Base-by-base conservation (phyloP, 108 stramenopile species). In the Skeletonema tropicum region DNA sequence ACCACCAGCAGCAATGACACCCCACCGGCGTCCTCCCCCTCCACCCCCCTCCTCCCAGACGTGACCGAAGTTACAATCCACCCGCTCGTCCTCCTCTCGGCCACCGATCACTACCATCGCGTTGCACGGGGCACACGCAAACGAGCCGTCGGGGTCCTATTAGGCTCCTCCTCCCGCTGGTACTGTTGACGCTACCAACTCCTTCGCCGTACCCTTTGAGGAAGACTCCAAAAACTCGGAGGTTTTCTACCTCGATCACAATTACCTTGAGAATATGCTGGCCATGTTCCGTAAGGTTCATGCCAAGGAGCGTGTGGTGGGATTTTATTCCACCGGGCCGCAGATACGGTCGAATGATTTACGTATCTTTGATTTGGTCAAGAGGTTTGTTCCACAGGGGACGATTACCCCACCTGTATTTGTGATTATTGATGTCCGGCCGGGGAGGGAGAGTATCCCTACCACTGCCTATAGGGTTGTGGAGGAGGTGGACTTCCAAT, bases 151-250 rank as follows among this genome's bases (percentile, higher is more conserved):
- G 99, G 99, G 8, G 97, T 99, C 11, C 86, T 99, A 62, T 87
- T 99, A 71, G 99, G 99, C 8, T 75, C 83, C 8, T 86, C 85
- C 5, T 76, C 73, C 41, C 89, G 88, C 61, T n/a, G 97, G 96
- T 29, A 59, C 62, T 14, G 89, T 97, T 33, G 96, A 97, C 68
- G 92, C 92, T 30, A 94, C 94, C 63, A 97, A 97, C 73, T 91
- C 90, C 73, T 97, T 97, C 80, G 96, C 98, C n/a, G 98, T 99
- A n/a, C 99, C 99, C 12, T 99, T 99, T 68, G 99, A 98, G 75
- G 99, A 99, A 88, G 98, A 99, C 74, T 80, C 86, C 39, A 89
- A 88, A 62, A 97, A 97, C 76, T 82, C 91, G 29, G 84, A 85
- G 73, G 88, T 99, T 60, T 95, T 92, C 89, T 99, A 97, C 82